Evolutionary conservation across 129 eudicot genomes (phyloP).

Genomic region (Flaveria bidentis): DNA sequence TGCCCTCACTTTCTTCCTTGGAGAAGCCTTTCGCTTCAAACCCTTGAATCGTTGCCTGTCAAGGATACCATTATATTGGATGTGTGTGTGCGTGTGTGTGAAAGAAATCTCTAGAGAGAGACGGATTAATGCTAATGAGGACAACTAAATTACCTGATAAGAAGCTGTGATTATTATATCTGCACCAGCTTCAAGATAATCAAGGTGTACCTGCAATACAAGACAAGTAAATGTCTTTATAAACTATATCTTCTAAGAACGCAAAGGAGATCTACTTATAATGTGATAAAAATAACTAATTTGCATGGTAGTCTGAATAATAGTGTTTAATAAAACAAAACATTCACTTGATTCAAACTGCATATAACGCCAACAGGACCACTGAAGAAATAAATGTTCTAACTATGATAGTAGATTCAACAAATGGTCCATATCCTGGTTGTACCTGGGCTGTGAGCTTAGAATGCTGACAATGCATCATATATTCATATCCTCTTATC

Average conservation of each 20-base stretch:
- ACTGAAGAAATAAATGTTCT: constrained; percentile 20
- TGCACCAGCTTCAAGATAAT: constrained; percentile 99
- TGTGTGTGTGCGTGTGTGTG: background rate
- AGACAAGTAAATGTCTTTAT: constrained; percentile 13
- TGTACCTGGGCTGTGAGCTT: constrained; percentile 14
- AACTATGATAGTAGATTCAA: constrained; percentile 19
- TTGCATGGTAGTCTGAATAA: background rate
- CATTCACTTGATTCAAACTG: constrained; percentile 12
- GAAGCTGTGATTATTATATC: constrained; percentile 93
- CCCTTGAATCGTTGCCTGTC: constrained; percentile 96
- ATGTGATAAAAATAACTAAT: background rate
- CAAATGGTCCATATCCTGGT: constrained; percentile 31
- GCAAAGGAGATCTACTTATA: background rate
- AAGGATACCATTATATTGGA: constrained; percentile 10
- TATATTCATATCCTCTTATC: constrained; percentile 2
- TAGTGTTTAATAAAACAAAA: constrained; percentile 15
- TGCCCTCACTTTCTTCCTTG: constrained; percentile 67
- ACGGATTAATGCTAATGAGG: background rate
- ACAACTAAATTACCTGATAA: constrained; percentile 62
- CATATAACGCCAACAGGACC: constrained; percentile 31
- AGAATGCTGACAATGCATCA: constrained; percentile 25
- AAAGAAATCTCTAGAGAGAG: background rate
- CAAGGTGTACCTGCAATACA: constrained; percentile 83
- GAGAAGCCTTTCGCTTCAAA: constrained; percentile 88
- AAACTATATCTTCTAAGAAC: constrained; percentile 7